These are phyloP conservation scores for Aschersonia sp. DNA, from an alignment of 2,329 filamentous ascomycete species.

Conservation along the genomic window DNA sequence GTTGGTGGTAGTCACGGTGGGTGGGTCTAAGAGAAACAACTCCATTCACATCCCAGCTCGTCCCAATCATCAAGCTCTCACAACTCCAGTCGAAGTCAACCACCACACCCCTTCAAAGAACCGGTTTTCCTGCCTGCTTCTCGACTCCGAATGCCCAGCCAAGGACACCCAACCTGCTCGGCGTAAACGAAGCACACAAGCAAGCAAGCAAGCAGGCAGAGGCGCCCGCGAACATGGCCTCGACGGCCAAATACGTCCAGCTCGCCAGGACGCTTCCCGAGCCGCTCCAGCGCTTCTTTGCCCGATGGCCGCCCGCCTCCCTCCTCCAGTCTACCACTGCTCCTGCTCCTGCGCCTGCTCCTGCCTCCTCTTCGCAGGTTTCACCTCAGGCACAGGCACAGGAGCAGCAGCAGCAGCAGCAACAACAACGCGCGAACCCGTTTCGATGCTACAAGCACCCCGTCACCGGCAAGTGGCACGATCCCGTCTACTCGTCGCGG, in stretches of 20 bases:
- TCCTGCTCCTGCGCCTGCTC: constrained; percentile 7
- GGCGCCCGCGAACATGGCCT: constrained; percentile 15
- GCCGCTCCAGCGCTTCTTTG: constrained; percentile 74
- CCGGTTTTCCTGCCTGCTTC: too few relatives aligned
- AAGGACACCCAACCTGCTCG: too few relatives aligned
- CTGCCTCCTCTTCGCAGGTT: constrained; percentile 25
- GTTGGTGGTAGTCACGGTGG: too few relatives aligned
- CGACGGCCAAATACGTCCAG: constrained; percentile 28
- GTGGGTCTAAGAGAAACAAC: too few relatives aligned
- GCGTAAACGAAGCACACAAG: too few relatives aligned
- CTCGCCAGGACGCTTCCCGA: constrained; percentile 61
- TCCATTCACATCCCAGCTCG: too few relatives aligned
- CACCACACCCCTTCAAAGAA: too few relatives aligned
- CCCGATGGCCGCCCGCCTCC: constrained; percentile 65
- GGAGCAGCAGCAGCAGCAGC: constrained; percentile 7
- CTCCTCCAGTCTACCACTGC: constrained; percentile 37
- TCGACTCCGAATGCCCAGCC: too few relatives aligned
- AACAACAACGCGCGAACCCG: constrained; percentile 53
- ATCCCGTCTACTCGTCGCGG: constrained; percentile 69
- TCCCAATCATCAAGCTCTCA: too few relatives aligned
- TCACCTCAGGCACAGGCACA: too few relatives aligned
- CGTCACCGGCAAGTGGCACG: constrained; percentile 66
- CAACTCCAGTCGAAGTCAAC: too few relatives aligned
- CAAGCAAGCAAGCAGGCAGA: too few relatives aligned
- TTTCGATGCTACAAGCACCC: constrained; percentile 72